phyloP scores from a whole-genome alignment of 495 filamentous ascomycete genomes.

The Aspergillus affinis region DNA sequence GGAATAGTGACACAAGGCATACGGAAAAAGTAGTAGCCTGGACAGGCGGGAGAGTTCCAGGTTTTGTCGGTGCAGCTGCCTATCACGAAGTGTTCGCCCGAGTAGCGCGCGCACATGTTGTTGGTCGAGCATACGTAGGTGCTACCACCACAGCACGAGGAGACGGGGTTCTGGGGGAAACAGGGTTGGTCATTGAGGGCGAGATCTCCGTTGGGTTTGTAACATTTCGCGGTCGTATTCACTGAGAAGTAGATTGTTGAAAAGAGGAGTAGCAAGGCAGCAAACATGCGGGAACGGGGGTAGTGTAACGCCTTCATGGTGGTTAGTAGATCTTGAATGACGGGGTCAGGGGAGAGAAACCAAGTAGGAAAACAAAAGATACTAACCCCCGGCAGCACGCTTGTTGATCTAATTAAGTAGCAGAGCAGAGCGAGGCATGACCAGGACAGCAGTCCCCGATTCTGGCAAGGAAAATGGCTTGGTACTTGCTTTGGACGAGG shows the following conservation, averaged over 20 bases:
- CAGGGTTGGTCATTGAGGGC: slow-evolving; percentile 1
- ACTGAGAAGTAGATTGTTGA: neutral
- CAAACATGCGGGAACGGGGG: too few species aligned
- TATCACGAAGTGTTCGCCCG: neutral
- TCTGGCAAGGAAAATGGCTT: neutral
- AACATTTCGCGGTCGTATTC: neutral
- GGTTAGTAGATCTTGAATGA: too few species aligned
- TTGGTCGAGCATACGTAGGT: slow-evolving; percentile 2
- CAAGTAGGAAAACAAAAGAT: too few species aligned
- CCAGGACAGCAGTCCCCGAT: too few species aligned
- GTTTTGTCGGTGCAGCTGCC: slow-evolving; percentile 4
- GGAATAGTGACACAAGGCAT: neutral
- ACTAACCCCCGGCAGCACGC: too few species aligned
- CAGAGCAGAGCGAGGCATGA: too few species aligned
- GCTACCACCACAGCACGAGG: slow-evolving; percentile 3
- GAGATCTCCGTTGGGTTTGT: slow-evolving; percentile 1
- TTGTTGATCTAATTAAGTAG: too few species aligned
- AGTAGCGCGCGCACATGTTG: slow-evolving; percentile 6
- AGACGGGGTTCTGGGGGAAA: slow-evolving; percentile 4
- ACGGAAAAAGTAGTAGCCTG: slow-evolving; percentile 5
- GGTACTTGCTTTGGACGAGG: too few species aligned
- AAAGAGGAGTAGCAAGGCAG: neutral
- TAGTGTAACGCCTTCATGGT: too few species aligned
- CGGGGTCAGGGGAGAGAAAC: too few species aligned
- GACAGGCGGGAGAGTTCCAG: slow-evolving; percentile 7